A percentile compares a stretch with the other conserved stretches of the same genome.
Evolutionary conservation across 306 rosid genomes (phyloP).

Genomic region (Cicer yamashitae): DNA sequence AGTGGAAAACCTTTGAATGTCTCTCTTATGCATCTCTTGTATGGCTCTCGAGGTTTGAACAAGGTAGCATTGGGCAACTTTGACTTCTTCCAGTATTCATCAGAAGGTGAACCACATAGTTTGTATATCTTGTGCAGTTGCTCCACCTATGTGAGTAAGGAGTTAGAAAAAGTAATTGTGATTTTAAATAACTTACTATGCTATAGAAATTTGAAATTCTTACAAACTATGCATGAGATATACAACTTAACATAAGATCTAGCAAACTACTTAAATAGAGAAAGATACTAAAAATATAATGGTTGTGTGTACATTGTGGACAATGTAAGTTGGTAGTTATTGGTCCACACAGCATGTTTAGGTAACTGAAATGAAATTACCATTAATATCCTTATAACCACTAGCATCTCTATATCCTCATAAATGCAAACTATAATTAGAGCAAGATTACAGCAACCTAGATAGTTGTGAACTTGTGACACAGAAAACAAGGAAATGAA

Average conservation of each 20-base stretch:
- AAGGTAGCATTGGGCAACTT: slow-evolving; percentile 88
- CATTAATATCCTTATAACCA: slow-evolving; percentile 7
- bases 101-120: slow-evolving; percentile 95
- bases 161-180: slow-evolving; percentile 27
- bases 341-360: slow-evolving; percentile 5
- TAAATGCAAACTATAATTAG: slow-evolving; percentile 20
- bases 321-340: slow-evolving; percentile 13
- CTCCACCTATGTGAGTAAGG: slow-evolving; percentile 71
- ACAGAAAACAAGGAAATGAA: slow-evolving; percentile 35
- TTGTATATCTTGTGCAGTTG: slow-evolving; percentile 96
- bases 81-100: slow-evolving; percentile 86
- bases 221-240: slow-evolving; percentile 9
- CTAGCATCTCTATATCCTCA: slow-evolving; percentile 14
- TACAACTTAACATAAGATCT: slow-evolving; percentile 15
- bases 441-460: slow-evolving; percentile 29
- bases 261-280: neutral
- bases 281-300: neutral
- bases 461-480: slow-evolving; percentile 17
- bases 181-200: slow-evolving; percentile 19
- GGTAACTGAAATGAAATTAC: slow-evolving; percentile 18
- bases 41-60: slow-evolving; percentile 85
- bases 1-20: slow-evolving; percentile 81
- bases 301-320: slow-evolving; percentile 14
- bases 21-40: slow-evolving; percentile 78
- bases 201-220: slow-evolving; percentile 23